phyloP scores from a whole-genome alignment of 2,329 filamentous ascomycete species.

The Aspergillus sergii region DNA sequence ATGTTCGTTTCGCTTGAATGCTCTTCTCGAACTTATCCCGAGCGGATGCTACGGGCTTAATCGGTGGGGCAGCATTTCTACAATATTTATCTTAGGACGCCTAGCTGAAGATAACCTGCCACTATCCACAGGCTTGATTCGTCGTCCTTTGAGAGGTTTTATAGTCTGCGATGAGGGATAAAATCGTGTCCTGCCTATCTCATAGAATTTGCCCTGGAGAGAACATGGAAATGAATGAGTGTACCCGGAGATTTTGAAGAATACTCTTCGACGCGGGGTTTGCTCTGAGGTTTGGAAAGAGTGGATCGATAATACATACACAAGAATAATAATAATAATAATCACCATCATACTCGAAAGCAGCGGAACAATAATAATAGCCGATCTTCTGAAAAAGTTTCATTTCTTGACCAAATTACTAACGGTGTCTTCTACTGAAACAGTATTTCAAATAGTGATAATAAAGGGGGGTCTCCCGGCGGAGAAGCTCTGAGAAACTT shows the following conservation, averaged over 20 bases:
- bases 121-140: not conserved
- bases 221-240: not conserved
- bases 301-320: not conserved
- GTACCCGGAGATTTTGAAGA: not conserved
- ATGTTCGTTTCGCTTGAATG: not conserved
- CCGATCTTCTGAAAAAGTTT: not conserved
- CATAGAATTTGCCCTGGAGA: not conserved
- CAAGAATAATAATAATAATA: not conserved
- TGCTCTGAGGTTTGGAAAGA: not conserved
- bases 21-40: not conserved
- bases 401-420: not conserved
- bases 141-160: not conserved
- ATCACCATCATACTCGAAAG: not conserved
- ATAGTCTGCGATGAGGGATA: not conserved
- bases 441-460: slow-evolving; percentile 8
- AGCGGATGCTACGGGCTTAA: not conserved
- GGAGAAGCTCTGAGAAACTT: slow-evolving; percentile 1
- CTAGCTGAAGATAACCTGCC: not conserved
- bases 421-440: not conserved
- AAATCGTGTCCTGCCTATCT: not conserved
- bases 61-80: not conserved
- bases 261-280: not conserved
- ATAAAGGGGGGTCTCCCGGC: not conserved
- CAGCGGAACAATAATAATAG: not conserved
- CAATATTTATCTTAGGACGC: not conserved